Conservation (phyloP, 305 asterid species). For the Euphrasia arctica region DNA sequence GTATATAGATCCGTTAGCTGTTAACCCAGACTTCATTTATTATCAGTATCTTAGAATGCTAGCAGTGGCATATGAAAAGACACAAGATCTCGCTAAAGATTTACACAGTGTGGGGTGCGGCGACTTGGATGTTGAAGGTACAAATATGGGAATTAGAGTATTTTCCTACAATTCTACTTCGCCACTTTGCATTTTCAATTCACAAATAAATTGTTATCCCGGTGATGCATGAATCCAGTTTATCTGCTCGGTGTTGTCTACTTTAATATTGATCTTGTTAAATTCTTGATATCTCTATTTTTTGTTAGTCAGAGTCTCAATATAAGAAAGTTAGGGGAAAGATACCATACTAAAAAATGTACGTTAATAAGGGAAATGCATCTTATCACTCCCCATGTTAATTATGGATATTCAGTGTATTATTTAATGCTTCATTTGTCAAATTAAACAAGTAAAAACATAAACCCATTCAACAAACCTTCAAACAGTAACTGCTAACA, state of each 20-base stretch:
- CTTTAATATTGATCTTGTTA: slow-evolving; percentile 16
- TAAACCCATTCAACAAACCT: neutral
- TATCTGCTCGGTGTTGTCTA: slow-evolving; percentile 22
- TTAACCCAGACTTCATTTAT: slow-evolving; percentile 35
- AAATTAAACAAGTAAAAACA: slow-evolving; percentile 14
- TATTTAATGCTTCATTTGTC: neutral
- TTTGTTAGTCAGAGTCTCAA: slow-evolving; percentile 6
- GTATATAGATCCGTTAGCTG: neutral
- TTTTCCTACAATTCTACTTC: slow-evolving; percentile 11
- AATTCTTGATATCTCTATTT: neutral
- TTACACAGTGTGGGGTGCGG: slow-evolving; percentile 91
- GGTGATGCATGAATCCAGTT: slow-evolving; percentile 11
- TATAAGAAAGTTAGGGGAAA: slow-evolving; percentile 10
- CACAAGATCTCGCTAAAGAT: slow-evolving; percentile 89
- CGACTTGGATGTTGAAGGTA: slow-evolving; percentile 98
- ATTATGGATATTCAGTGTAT: neutral
- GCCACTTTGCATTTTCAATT: slow-evolving; percentile 2
- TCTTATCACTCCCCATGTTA: slow-evolving; percentile 15
- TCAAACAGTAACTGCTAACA: slow-evolving; percentile 14
- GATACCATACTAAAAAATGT: slow-evolving; percentile 4
- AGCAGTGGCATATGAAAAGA: slow-evolving; percentile 97
- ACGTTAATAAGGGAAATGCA: slow-evolving; percentile 5
- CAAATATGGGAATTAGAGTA: slow-evolving; percentile 3
- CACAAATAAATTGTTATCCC: slow-evolving; percentile 11
- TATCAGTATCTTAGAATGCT: slow-evolving; percentile 90